Evolutionary conservation across 129 eudicot genomes (phyloP).

Genomic region (Flaveria brownii): DNA sequence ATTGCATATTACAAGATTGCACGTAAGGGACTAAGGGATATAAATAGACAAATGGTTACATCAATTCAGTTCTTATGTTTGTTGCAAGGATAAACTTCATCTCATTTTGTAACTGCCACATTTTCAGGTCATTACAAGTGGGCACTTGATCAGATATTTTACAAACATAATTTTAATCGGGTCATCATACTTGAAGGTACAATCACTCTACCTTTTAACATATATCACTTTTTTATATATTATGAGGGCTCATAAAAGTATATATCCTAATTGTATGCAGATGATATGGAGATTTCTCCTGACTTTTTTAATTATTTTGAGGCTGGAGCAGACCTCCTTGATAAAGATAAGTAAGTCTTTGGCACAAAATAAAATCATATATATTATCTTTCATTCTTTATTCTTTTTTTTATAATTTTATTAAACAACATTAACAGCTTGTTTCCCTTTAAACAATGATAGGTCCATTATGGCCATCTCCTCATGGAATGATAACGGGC

Average conservation of each 20-base stretch:
- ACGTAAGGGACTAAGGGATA: constrained; percentile 44
- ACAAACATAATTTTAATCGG: constrained; percentile 70
- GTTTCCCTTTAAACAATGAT: constrained; percentile 7
- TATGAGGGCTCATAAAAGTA: constrained; percentile 12
- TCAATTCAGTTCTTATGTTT: constrained; percentile 7
- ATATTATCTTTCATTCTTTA: background rate
- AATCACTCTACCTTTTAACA: background rate
- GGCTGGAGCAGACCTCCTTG: constrained; percentile 93
- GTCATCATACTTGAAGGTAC: constrained; percentile 96
- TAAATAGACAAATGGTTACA: background rate
- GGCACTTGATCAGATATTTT: constrained; percentile 88
- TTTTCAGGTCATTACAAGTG: constrained; percentile 93
- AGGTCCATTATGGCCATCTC: constrained; percentile 87
- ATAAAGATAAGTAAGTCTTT: constrained; percentile 70
- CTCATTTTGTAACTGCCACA: constrained; percentile 14
- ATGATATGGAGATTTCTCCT: constrained; percentile 97
- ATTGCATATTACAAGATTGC: constrained; percentile 98
- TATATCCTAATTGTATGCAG: constrained; percentile 45
- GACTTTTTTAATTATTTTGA: constrained; percentile 93
- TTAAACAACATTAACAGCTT: background rate
- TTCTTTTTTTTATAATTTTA: background rate
- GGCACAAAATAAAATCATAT: constrained; percentile 4
- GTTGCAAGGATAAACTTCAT: background rate
- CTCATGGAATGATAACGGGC: constrained; percentile 99
- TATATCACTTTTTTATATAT: constrained; percentile 1